These are phyloP conservation scores for Solanum clarkiae DNA, from an alignment of 257 asterid genomes.

Conservation along the genomic window DNA sequence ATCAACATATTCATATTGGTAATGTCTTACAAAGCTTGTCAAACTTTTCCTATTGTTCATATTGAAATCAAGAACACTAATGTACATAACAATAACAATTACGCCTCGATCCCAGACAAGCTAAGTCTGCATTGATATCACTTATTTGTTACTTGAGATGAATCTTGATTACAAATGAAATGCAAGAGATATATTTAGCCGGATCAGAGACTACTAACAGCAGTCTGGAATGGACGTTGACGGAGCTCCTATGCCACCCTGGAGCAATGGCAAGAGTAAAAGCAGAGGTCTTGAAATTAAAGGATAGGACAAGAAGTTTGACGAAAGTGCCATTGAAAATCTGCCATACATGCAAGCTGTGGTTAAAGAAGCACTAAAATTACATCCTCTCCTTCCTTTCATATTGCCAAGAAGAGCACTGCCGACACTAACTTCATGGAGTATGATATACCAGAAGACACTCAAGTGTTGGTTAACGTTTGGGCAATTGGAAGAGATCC, in stretches of 20 bases:
- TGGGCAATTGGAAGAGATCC: slow-evolving; percentile 53
- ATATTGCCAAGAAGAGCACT: slow-evolving; percentile 35
- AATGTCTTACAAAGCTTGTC: neutral
- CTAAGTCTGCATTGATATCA: neutral
- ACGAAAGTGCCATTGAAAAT: slow-evolving; percentile 38
- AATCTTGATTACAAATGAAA: neutral
- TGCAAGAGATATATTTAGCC: slow-evolving; percentile 51
- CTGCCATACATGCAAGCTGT: slow-evolving; percentile 41
- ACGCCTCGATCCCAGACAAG: neutral
- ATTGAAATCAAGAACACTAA: too few species aligned
- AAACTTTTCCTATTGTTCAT: neutral
- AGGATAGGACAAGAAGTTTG: slow-evolving; percentile 15
- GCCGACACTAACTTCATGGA: slow-evolving; percentile 36
- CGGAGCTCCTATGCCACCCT: slow-evolving; percentile 50
- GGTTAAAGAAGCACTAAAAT: slow-evolving; percentile 31
- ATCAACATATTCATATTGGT: slow-evolving; percentile 47
- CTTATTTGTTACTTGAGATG: neutral
- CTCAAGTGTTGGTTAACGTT: slow-evolving; percentile 39
- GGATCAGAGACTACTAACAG: slow-evolving; percentile 55
- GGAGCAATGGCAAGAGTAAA: slow-evolving; percentile 27
- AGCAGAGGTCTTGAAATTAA: slow-evolving; percentile 23
- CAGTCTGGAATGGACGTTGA: slow-evolving; percentile 46
- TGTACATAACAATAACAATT: neutral
- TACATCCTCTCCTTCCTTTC: slow-evolving; percentile 49
- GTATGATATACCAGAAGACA: slow-evolving; percentile 25